phyloP scores from a whole-genome alignment of 306 rosid species.

The Dryas alaskensis region DNA sequence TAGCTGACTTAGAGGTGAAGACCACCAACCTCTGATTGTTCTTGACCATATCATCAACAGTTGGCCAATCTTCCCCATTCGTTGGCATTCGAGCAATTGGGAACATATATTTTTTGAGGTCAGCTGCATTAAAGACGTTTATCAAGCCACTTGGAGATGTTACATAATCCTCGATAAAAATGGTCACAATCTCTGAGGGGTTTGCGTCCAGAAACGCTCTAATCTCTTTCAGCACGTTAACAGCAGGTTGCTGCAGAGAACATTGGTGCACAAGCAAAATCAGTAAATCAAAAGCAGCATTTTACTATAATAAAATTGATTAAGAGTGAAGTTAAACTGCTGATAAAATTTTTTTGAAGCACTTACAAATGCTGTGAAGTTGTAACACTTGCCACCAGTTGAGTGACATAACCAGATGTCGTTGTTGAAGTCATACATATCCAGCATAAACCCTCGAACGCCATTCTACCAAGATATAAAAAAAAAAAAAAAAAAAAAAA shows the following conservation, averaged over 20 bases:
- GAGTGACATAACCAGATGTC: constrained; percentile 93
- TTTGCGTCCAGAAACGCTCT: constrained; percentile 56
- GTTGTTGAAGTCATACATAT: constrained; percentile 77
- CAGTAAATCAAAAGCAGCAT: constrained; percentile 7
- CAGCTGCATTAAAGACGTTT: constrained; percentile 68
- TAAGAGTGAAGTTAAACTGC: background rate
- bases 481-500: too few species aligned
- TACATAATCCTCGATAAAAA: constrained; percentile 89
- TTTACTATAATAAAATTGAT: background rate
- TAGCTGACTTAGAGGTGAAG: constrained; percentile 67
- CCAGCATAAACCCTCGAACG: constrained; percentile 88
- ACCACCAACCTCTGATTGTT: constrained; percentile 75
- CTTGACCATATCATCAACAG: constrained; percentile 71
- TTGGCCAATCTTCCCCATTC: constrained; percentile 81
- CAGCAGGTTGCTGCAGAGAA: constrained; percentile 67
- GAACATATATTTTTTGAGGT: constrained; percentile 51
- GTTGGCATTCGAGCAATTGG: constrained; percentile 71
- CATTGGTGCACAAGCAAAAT: constrained; percentile 13
- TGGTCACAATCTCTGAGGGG: constrained; percentile 80
- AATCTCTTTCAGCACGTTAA: constrained; percentile 60
- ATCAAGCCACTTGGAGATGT: constrained; percentile 60
- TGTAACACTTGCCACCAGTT: constrained; percentile 49
- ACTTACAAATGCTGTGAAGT: constrained; percentile 88
- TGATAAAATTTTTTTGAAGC: background rate
- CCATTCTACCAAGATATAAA: constrained; percentile 53